Percentiles rank a stretch among this genome's conserved stretches.
Conservation (phyloP, 805 yeast genomes). For the Yarrowia sp. region DNA sequence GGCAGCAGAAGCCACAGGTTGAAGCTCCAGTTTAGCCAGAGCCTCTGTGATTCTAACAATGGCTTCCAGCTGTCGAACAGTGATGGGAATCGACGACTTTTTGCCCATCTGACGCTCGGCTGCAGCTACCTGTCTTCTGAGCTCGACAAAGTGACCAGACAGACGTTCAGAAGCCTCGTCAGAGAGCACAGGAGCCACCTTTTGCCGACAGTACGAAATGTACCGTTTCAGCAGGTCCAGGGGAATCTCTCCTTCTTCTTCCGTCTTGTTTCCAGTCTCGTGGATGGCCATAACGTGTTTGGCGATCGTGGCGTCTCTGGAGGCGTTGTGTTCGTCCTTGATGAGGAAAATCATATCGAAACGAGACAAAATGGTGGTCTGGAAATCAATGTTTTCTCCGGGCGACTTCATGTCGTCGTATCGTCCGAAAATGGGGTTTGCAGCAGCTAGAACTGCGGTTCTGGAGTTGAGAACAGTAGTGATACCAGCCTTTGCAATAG, state of each 20-base stretch:
- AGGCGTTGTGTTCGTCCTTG: constrained; percentile 88
- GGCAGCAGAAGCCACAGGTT: constrained; percentile 78
- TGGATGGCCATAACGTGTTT: constrained; percentile 93
- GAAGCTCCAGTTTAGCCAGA: constrained; percentile 77
- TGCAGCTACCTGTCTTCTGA: constrained; percentile 75
- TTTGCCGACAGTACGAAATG: constrained; percentile 81
- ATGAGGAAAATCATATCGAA: constrained; percentile 98
- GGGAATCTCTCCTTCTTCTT: constrained; percentile 73
- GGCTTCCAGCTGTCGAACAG: constrained; percentile 96
- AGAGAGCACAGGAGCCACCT: constrained; percentile 89
- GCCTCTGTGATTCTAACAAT: constrained; percentile 94
- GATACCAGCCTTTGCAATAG: constrained; percentile 98
- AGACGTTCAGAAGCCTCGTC: constrained; percentile 86
- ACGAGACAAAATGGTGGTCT: constrained; percentile 92
- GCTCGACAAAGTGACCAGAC: constrained; percentile 87
- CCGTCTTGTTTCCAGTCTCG: constrained; percentile 63
- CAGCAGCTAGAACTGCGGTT: constrained; percentile 96
- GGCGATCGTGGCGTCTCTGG: constrained; percentile 84
- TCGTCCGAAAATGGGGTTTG: constrained; percentile 94
- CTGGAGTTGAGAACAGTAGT: constrained; percentile 95
- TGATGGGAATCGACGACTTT: constrained; percentile 93
- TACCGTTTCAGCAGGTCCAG: constrained; percentile 88
- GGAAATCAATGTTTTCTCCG: constrained; percentile 97
- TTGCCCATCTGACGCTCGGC: constrained; percentile 80
- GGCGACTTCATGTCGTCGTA: constrained; percentile 95